Evolutionary conservation across 2,329 filamentous ascomycete genomes (phyloP), one percentile per base, ranked within the genome.

Genomic region (Penicillium sp.): DNA sequence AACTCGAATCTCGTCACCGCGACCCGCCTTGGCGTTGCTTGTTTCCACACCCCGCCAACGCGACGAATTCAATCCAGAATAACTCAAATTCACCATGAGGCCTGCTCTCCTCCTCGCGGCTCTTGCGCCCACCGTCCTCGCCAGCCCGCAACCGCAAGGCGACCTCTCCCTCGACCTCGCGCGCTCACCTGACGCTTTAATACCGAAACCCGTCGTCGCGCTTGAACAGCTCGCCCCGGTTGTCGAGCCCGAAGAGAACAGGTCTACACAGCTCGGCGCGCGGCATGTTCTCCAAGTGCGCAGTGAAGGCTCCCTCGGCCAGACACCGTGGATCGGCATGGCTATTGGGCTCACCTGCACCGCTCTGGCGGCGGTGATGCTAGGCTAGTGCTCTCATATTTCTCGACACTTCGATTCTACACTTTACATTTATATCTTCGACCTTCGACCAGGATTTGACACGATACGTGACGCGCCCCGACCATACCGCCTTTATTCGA

Each of bases 271-370:
- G 42, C 56, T 23, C 31, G 51, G 27, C 52, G 58, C 36, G 39
- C 59, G 42, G 56, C 61, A 63, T 44, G 53, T 63, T 13, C 52
- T 66, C 36, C 58, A 60, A 34, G 63, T 60, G 29, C 60, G 67
- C 48, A 70, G 66, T 49, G 67, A 69, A 50, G 68, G 67, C 23
- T 63, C 63, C 13, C 56, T 70, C 2, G 67, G 67, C 20, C 66
- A 69, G 47, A 64, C 67, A 1, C 68, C 68, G 26, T 70, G 67
- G 67, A 69, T 69, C 44, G 68, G 68, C 27, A 69, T 69, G 65
- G 68, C 65, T 5, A 68, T 70, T 37, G 68, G 68, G 35, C 47
- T 70, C 47, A 68, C 66, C 20, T 69, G 62, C 42, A 70, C 68
- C 32, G 63, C 66, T 6, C 46, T 69, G 34, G 63, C 67, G 16